Conservation (phyloP, 2,329 filamentous ascomycete genomes). For the Nigrospora osmanthi region DNA sequence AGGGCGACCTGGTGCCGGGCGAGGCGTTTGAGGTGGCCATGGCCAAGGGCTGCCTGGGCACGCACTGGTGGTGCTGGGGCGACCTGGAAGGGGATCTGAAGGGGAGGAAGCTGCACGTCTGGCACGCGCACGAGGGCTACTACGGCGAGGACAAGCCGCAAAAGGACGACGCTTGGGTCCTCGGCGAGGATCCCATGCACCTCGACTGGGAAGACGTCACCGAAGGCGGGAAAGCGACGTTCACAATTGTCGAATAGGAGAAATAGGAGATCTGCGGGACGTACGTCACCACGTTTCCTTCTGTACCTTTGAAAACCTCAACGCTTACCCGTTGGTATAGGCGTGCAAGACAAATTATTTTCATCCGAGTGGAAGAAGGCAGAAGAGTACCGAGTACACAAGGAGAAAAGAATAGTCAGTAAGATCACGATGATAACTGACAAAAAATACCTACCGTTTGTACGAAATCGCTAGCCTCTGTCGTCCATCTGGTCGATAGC, state of each 20-base stretch:
- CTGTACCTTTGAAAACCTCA: too few relatives aligned
- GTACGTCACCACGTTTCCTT: too few relatives aligned
- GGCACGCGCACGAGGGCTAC: not conserved
- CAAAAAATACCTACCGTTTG: too few relatives aligned
- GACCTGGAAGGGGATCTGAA: conserved; percentile 6
- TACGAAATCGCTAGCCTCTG: too few relatives aligned
- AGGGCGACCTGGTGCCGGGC: conserved; percentile 3
- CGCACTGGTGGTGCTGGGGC: conserved; percentile 10
- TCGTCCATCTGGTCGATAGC: too few relatives aligned
- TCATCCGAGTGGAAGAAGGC: too few relatives aligned
- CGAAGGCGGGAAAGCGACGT: not conserved
- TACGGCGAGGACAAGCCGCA: conserved; percentile 1
- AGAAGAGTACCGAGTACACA: too few relatives aligned
- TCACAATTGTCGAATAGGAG: not conserved
- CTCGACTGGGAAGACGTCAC: conserved; percentile 6
- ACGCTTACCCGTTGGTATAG: too few relatives aligned
- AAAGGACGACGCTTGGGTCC: conserved; percentile 5
- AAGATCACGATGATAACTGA: too few relatives aligned
- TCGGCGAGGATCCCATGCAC: conserved; percentile 5
- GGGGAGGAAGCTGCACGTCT: conserved; percentile 5
- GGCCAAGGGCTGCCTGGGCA: conserved; percentile 1
- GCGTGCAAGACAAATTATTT: too few relatives aligned
- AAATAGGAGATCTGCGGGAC: not conserved
- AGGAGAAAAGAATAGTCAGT: too few relatives aligned
- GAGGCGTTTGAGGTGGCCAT: conserved; percentile 4